Percentiles rank a stretch among this genome's conserved stretches.
Evolutionary conservation across 208 protist genomes (phyloP).

Genomic region (Phytomonas francai): DNA sequence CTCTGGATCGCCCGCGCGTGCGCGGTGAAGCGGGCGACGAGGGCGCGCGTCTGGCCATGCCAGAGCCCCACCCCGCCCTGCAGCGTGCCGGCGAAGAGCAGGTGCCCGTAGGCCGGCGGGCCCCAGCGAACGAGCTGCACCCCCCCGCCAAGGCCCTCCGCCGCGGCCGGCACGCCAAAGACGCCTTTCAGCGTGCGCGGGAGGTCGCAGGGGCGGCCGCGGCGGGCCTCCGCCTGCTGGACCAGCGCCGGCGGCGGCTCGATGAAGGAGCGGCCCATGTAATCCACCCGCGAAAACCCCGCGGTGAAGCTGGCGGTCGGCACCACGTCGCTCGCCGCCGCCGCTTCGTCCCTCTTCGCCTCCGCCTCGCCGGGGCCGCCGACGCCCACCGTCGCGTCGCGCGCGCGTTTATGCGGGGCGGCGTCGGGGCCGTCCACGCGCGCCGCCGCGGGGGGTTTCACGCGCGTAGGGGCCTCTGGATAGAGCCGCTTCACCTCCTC

Average conservation of each 20-base stretch:
- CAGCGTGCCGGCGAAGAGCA: slow-evolving; percentile 91
- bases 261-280: slow-evolving; percentile 70
- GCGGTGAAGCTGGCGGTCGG: slow-evolving; percentile 30
- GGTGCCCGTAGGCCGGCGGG: slow-evolving; percentile 85
- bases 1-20: slow-evolving; percentile 90
- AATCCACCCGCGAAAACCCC: slow-evolving; percentile 45
- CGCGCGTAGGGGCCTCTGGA: slow-evolving; percentile 20
- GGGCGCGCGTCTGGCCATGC: slow-evolving; percentile 45
- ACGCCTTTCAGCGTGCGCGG: slow-evolving; percentile 44
- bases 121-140: slow-evolving; percentile 90
- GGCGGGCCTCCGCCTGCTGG: slow-evolving; percentile 19
- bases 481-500: slow-evolving; percentile 38
- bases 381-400: neutral
- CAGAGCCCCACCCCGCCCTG: slow-evolving; percentile 87
- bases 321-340: neutral
- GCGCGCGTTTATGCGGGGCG: slow-evolving; percentile 7
- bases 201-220: slow-evolving; percentile 22
- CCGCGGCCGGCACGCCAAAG: slow-evolving; percentile 20
- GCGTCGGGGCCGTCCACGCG: slow-evolving; percentile 9
- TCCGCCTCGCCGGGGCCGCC: neutral
- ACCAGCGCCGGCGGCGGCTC: slow-evolving; percentile 45
- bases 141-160: slow-evolving; percentile 81
- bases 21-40: slow-evolving; percentile 89
- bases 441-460: neutral
- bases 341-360: slow-evolving; percentile 6